Conservation (phyloP, 2,329 filamentous ascomycete genomes). For the Colletotrichum tamarilloi region DNA sequence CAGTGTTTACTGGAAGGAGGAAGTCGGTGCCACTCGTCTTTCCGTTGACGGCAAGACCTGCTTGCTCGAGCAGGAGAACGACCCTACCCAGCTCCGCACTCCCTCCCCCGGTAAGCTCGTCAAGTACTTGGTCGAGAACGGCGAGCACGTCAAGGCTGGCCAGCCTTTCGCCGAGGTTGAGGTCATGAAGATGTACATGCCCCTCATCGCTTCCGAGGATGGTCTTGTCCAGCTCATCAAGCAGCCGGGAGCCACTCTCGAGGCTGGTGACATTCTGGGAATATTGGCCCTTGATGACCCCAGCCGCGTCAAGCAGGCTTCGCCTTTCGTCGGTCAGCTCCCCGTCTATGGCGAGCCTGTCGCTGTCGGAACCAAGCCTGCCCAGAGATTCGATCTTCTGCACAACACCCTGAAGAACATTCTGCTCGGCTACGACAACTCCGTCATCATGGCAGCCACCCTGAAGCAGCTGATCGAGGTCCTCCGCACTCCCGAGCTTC, state of each 20-base stretch:
- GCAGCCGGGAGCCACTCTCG: slow-evolving; percentile 96
- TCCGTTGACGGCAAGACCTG: slow-evolving; percentile 99
- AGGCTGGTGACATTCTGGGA: slow-evolving; percentile 98
- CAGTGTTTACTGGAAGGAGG: slow-evolving; percentile 99
- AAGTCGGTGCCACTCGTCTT: slow-evolving; percentile 93
- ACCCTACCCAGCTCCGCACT: slow-evolving; percentile 94
- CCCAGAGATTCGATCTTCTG: slow-evolving; percentile 85
- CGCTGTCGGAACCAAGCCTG: slow-evolving; percentile 89
- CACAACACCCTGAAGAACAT: slow-evolving; percentile 87
- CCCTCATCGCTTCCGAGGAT: slow-evolving; percentile 92
- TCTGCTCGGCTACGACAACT: slow-evolving; percentile 94
- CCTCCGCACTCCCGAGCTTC: slow-evolving; percentile 87
- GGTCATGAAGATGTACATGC: slow-evolving; percentile 99
- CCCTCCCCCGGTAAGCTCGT: slow-evolving; percentile 97
- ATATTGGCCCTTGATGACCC: slow-evolving; percentile 96
- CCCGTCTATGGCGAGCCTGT: slow-evolving; percentile 88
- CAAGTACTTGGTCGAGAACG: slow-evolving; percentile 97
- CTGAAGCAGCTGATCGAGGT: slow-evolving; percentile 92
- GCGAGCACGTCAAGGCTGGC: slow-evolving; percentile 90
- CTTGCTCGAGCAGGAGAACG: slow-evolving; percentile 97
- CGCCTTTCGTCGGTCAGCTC: slow-evolving; percentile 91
- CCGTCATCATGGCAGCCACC: slow-evolving; percentile 90
- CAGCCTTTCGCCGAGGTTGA: slow-evolving; percentile 97
- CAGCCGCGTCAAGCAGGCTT: slow-evolving; percentile 94
- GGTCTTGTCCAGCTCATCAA: slow-evolving; percentile 98